Conservation (phyloP, 1,284 basidiomycete species). For the Ustilago curta region DNA sequence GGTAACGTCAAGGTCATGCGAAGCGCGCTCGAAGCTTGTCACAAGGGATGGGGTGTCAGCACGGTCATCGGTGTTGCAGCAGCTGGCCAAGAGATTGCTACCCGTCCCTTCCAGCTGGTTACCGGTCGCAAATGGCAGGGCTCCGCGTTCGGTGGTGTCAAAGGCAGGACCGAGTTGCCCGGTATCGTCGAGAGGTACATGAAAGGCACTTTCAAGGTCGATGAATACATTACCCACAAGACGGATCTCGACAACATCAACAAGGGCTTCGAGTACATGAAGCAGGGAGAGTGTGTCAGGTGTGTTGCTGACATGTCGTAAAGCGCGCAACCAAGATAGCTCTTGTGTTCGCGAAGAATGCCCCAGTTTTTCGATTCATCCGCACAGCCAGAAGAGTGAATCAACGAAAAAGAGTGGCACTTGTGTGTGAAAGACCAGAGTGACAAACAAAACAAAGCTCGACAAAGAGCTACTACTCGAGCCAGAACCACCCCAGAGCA, state of each 20-base stretch:
- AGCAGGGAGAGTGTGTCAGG: slow-evolving; percentile 90
- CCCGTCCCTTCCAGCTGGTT: slow-evolving; percentile 82
- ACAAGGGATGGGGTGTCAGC: slow-evolving; percentile 86
- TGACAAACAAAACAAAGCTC: too few species aligned
- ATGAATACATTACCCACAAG: slow-evolving; percentile 71
- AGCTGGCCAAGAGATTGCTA: slow-evolving; percentile 97
- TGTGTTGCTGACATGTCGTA: slow-evolving; percentile 71
- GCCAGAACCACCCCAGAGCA: too few species aligned
- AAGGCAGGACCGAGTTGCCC: slow-evolving; percentile 85
- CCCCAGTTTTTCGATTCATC: not conserved
- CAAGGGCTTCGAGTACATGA: slow-evolving; percentile 93
- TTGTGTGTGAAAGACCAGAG: not conserved
- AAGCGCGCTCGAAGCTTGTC: slow-evolving; percentile 92
- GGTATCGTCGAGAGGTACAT: slow-evolving; percentile 67
- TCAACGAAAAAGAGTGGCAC: not conserved
- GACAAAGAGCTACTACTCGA: too few species aligned
- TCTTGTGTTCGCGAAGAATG: not conserved
- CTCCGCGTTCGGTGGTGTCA: slow-evolving; percentile 95
- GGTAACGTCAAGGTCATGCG: slow-evolving; percentile 97
- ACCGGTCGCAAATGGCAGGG: slow-evolving; percentile 99
- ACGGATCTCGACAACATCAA: slow-evolving; percentile 80
- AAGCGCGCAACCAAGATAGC: not conserved
- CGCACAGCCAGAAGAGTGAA: not conserved
- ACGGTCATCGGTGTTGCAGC: slow-evolving; percentile 83
- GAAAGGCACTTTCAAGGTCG: slow-evolving; percentile 68